These are phyloP conservation scores for Oidiodendron maius DNA, from an alignment of 495 filamentous ascomycete species.

Conservation along the genomic window DNA sequence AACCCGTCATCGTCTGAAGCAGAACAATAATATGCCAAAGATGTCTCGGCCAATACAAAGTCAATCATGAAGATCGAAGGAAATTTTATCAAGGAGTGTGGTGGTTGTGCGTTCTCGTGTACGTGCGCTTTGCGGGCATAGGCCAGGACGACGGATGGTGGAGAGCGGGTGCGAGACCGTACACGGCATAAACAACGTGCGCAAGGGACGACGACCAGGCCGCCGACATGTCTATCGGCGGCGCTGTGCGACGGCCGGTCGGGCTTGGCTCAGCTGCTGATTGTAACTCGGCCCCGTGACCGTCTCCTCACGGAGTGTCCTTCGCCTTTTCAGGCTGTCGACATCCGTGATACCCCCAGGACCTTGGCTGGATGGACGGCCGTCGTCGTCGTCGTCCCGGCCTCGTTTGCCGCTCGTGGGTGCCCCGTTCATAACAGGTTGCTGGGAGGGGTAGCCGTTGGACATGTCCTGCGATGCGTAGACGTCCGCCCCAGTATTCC, in stretches of 20 bases:
- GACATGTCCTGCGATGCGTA: conserved; percentile 63
- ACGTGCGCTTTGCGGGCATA: conserved; percentile 21
- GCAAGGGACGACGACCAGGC: conserved; percentile 5
- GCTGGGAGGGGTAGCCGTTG: conserved; percentile 48
- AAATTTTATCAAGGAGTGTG: conserved; percentile 25
- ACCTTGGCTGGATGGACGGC: conserved; percentile 60
- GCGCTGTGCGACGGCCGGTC: conserved; percentile 33
- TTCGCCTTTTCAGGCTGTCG: conserved; percentile 74
- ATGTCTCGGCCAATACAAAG: conserved; percentile 21
- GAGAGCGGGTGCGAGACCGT: conserved; percentile 2
- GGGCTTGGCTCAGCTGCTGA: conserved; percentile 35
- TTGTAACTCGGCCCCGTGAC: conserved; percentile 41
- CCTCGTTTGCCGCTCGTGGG: conserved; percentile 68
- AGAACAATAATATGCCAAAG: conserved; percentile 21
- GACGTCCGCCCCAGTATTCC: conserved; percentile 52
- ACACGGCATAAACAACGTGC: conserved; percentile 17
- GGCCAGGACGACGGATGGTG: conserved; percentile 6
- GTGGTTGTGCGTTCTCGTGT: conserved; percentile 11
- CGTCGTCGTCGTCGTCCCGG: conserved; percentile 69
- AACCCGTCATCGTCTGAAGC: conserved; percentile 23
- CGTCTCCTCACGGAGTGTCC: conserved; percentile 63
- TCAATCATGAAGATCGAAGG: conserved; percentile 18
- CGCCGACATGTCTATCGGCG: conserved; percentile 18
- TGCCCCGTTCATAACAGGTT: conserved; percentile 62
- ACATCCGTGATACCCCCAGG: conserved; percentile 35